Evolutionary conservation across 805 yeast genomes (phyloP).

Genomic region (Myxozyma kluyveri): DNA sequence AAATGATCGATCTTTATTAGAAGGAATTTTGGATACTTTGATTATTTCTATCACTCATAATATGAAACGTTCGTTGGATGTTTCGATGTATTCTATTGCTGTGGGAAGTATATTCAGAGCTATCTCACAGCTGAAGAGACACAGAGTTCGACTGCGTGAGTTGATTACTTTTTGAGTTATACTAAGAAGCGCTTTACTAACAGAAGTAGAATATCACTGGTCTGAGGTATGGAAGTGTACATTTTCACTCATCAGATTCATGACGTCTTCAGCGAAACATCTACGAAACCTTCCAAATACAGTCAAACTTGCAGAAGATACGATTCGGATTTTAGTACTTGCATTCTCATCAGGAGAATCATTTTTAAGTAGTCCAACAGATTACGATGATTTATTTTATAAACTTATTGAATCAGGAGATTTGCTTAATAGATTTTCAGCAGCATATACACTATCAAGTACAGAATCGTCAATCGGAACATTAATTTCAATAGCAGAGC

Average conservation of each 20-base stretch:
- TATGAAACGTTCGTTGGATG: slow-evolving; percentile 34
- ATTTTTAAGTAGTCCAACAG: slow-evolving; percentile 35
- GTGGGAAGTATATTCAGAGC: slow-evolving; percentile 21
- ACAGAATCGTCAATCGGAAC: slow-evolving; percentile 21
- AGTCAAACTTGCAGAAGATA: slow-evolving; percentile 28
- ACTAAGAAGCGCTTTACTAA: background rate
- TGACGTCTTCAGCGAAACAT: slow-evolving; percentile 15
- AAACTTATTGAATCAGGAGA: slow-evolving; percentile 34
- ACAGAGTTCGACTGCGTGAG: slow-evolving; percentile 15
- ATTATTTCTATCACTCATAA: slow-evolving; percentile 38
- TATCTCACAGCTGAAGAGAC: slow-evolving; percentile 24
- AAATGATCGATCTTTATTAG: slow-evolving; percentile 34
- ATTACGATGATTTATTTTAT: slow-evolving; percentile 38
- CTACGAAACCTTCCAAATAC: slow-evolving; percentile 14
- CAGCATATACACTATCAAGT: slow-evolving; percentile 21
- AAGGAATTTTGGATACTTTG: slow-evolving; percentile 39
- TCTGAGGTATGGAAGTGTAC: slow-evolving; percentile 41
- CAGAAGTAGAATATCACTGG: slow-evolving; percentile 39
- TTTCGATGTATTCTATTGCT: slow-evolving; percentile 32
- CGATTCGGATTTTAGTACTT: slow-evolving; percentile 31
- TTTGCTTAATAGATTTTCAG: slow-evolving; percentile 30
- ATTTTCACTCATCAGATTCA: slow-evolving; percentile 34
- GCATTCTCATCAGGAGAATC: slow-evolving; percentile 38
- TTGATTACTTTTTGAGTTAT: slow-evolving; percentile 3
- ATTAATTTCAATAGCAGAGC: slow-evolving; percentile 24